These are phyloP conservation scores for Coniella lustricola DNA, from an alignment of 2,329 filamentous ascomycete species.

Conservation along the genomic window DNA sequence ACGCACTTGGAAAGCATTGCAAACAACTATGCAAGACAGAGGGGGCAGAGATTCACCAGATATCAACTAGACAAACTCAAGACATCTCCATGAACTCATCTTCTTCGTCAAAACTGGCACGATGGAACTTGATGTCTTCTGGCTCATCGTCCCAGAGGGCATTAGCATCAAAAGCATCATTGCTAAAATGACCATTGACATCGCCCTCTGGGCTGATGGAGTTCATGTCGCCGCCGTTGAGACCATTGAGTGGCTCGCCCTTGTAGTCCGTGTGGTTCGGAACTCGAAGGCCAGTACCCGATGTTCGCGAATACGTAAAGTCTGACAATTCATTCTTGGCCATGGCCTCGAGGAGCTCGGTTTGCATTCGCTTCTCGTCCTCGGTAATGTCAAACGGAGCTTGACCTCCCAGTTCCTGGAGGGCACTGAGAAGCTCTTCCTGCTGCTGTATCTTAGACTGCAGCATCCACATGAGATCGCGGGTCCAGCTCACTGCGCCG, in stretches of 20 bases:
- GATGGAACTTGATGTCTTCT: conserved; percentile 66
- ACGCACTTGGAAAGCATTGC: no score
- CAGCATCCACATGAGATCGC: conserved; percentile 96
- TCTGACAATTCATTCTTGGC: conserved; percentile 67
- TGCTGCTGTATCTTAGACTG: conserved; percentile 85
- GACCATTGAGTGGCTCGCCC: conserved; percentile 63
- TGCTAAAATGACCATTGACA: conserved; percentile 12
- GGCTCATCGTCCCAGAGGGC: conserved; percentile 21
- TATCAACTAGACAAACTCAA: conserved; percentile 19
- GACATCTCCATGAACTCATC: conserved; percentile 83
- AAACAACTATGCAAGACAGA: no score
- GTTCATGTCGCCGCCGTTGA: conserved; percentile 29
- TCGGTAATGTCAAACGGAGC: conserved; percentile 81
- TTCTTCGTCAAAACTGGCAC: conserved; percentile 51
- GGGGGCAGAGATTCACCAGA: no score
- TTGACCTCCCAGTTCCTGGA: conserved; percentile 63
- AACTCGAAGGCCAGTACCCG: conserved; percentile 80
- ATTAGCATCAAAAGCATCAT: conserved; percentile 14
- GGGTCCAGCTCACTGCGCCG: conserved; percentile 92
- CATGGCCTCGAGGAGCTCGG: conserved; percentile 81
- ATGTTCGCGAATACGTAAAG: conserved; percentile 79
- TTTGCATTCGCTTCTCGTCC: conserved; percentile 92
- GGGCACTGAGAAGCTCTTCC: conserved; percentile 72
- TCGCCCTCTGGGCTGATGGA: conserved; percentile 45
- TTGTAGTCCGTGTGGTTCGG: conserved; percentile 89